A percentile compares a stretch with the other conserved stretches of the same genome.
phyloP scores from a whole-genome alignment of 192 early-diverging fungal species.

The Coemansia erecta region DNA sequence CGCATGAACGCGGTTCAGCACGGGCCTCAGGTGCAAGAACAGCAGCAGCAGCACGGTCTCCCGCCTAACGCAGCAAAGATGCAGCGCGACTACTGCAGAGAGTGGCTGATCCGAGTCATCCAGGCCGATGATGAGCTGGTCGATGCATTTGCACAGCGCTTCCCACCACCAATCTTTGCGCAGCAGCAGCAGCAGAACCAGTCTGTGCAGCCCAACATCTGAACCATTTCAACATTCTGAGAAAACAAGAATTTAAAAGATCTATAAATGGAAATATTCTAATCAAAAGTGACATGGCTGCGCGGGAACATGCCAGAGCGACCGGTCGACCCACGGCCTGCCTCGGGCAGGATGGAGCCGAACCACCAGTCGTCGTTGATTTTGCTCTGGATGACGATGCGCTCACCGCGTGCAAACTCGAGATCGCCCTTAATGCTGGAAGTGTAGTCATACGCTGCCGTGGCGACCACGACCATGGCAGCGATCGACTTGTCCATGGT shows the following conservation, averaged over 20 bases:
- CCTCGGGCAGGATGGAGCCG: conserved; percentile 41
- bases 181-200: conserved; percentile 11
- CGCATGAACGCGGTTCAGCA: conserved; percentile 39
- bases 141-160: conserved; percentile 50
- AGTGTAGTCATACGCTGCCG: conserved; percentile 48
- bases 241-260: conserved; percentile 6
- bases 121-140: conserved; percentile 52
- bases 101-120: conserved; percentile 52
- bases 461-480: conserved; percentile 40
- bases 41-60: conserved; percentile 1
- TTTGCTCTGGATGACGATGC: conserved; percentile 49
- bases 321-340: conserved; percentile 41
- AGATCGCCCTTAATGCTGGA: conserved; percentile 50
- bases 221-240: not conserved
- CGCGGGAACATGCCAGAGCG: conserved; percentile 54
- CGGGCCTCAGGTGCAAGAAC: not conserved
- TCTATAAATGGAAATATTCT: not conserved
- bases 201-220: not conserved
- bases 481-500: conserved; percentile 25
- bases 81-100: conserved; percentile 50
- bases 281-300: conserved; percentile 39
- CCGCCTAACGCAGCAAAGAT: conserved; percentile 13
- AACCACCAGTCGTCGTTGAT: conserved; percentile 57
- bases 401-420: conserved; percentile 44
- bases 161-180: conserved; percentile 42